Conservation (phyloP, 2,329 filamentous ascomycete genomes). For the Fusarium nelsonii region DNA sequence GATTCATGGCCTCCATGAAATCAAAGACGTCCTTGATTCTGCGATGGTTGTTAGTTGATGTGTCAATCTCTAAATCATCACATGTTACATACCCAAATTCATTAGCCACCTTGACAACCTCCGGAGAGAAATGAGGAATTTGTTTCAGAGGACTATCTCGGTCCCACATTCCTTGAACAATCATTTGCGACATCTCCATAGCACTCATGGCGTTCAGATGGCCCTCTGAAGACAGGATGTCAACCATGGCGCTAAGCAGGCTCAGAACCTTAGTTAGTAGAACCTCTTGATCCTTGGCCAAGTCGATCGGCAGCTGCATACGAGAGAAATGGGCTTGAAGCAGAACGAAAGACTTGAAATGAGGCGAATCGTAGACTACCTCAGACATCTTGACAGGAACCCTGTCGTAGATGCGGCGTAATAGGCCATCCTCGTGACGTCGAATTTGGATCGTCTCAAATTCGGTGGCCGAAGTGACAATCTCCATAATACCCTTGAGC, state of each 20-base stretch:
- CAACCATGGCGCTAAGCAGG: slow-evolving; percentile 90
- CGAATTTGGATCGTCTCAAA: slow-evolving; percentile 96
- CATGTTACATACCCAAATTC: slow-evolving; percentile 73
- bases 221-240: slow-evolving; percentile 94
- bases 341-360: slow-evolving; percentile 98
- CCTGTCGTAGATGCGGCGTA: slow-evolving; percentile 93
- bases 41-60: slow-evolving; percentile 50
- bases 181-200: slow-evolving; percentile 99
- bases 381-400: slow-evolving; percentile 96
- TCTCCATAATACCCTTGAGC: slow-evolving; percentile 96
- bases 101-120: slow-evolving; percentile 85
- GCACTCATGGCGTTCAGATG: slow-evolving; percentile 97
- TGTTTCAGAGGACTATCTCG: slow-evolving; percentile 96
- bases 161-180: slow-evolving; percentile 99
- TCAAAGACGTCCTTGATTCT: slow-evolving; percentile 95
- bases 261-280: slow-evolving; percentile 87
- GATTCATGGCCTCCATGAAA: slow-evolving; percentile 99
- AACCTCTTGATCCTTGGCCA: slow-evolving; percentile 94
- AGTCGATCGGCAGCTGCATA: slow-evolving; percentile 94
- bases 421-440: slow-evolving; percentile 87
- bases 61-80: not conserved
- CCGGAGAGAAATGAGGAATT: slow-evolving; percentile 91
- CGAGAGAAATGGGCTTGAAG: slow-evolving; percentile 97
- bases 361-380: slow-evolving; percentile 87
- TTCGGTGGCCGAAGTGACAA: slow-evolving; percentile 95